Base-by-base conservation (phyloP, 2,329 filamentous ascomycete genomes). In the Calonectria henricotiae region DNA sequence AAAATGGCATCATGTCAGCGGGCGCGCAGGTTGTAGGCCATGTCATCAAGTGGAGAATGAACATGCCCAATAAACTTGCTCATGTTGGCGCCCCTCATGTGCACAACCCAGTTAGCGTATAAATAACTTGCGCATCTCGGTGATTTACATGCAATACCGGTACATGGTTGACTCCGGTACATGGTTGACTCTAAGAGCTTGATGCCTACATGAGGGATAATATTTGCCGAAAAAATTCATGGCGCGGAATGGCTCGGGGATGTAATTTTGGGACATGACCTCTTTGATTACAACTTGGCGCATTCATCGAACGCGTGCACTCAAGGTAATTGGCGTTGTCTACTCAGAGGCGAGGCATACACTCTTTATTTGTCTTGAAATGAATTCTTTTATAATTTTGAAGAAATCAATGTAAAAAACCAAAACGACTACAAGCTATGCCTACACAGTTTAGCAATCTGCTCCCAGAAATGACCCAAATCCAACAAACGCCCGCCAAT, bases 91-190 rank as follows among this genome's bases (percentile, higher is more conserved):
- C 55, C 37, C 39, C 39, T 44, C 37, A 20, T 15, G n/a, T 44
- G 55, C 39, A 60, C 39, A 61, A 13, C 62, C 51, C 6, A 43
- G 7, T 43, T 32, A 54, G 62, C 62, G 25, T 20, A 27, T 17
- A 41, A 51, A 30, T 46, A 65, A 65, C 63, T 65, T 65, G 63
- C 62, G 49, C 62, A 64, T 43, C 17, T 25, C 43, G 25, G 20
- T 20, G 20, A 20, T 1, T 20, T 20, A 20, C 20, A 20, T 20
- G 20, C 20, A 20, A 20, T 20, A n/a, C 4, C 27, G 27, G 7
- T 30, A 30, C 4, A 30, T 30, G 7, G 7, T 30, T 30, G 27
- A 30, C 27, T 4, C 4, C 27, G 27, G 7, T 30, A 30, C 4
- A 30, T 30, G 7, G 7, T 30, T 30, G 27, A 30, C 27, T 5